Conservation (phyloP, 345 rosid species). For the Trapa incisa region DNA sequence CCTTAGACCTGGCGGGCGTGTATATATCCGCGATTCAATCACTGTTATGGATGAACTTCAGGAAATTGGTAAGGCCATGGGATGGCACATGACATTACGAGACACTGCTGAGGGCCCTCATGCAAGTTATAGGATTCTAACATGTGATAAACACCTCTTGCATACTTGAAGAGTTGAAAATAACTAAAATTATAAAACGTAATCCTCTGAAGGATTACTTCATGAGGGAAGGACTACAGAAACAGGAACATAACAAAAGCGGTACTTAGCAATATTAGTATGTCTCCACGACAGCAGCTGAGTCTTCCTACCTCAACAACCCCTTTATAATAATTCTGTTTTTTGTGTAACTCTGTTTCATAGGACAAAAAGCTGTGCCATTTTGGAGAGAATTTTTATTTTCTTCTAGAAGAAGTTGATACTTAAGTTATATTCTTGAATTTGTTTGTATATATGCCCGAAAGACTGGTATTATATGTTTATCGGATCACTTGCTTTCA, state of each 20-base stretch:
- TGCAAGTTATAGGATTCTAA: conserved; percentile 78
- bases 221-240: not conserved
- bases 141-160: conserved; percentile 54
- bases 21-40: conserved; percentile 68
- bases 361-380: not conserved
- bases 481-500: not conserved
- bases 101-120: conserved; percentile 95
- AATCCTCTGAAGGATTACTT: not conserved
- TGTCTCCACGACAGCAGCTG: no score
- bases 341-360: not conserved
- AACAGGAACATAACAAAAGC: not conserved
- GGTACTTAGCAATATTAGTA: not conserved
- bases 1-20: conserved; percentile 89
- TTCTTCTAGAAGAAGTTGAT: not conserved
- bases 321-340: no score
- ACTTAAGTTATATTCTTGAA: not conserved
- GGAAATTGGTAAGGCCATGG: conserved; percentile 68
- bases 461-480: not conserved
- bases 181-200: not conserved
- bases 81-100: conserved; percentile 51
- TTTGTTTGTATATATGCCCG: not conserved
- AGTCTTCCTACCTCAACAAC: no score
- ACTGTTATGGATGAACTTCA: conserved; percentile 73
- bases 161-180: not conserved
- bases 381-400: not conserved